A percentile compares a stretch with the other conserved stretches of the same genome.
Evolutionary conservation across 169 alveolate genomes (phyloP).

Genomic region (Cystoisospora suis): DNA sequence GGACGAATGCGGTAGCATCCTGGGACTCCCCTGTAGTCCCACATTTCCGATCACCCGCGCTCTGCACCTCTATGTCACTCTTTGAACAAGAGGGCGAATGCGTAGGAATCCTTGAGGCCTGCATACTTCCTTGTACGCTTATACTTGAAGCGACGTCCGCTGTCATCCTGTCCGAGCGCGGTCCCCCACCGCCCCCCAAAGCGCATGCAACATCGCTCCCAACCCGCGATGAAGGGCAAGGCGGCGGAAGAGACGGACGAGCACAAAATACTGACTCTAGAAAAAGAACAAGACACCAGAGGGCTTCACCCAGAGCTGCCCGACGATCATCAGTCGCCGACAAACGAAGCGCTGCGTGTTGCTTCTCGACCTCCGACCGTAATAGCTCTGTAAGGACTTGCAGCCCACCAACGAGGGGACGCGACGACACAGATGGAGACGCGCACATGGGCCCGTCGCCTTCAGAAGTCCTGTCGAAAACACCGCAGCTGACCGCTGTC

Average conservation of each 20-base stretch:
- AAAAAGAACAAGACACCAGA: slow-evolving; percentile 20
- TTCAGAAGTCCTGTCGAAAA: not conserved
- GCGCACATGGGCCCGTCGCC: not conserved
- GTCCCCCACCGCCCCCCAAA: too few relatives aligned
- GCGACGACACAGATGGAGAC: not conserved
- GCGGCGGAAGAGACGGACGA: not conserved
- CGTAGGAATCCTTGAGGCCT: too few relatives aligned
- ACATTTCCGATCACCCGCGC: not conserved
- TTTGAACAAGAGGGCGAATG: too few relatives aligned
- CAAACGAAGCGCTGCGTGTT: not conserved
- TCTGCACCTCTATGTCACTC: not conserved
- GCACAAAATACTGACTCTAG: not conserved
- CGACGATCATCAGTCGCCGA: slow-evolving; percentile 8
- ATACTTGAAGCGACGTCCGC: not conserved
- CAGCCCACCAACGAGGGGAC: not conserved
- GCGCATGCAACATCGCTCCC: too few relatives aligned
- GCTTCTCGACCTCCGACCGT: slow-evolving; percentile 2
- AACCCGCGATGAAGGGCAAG: too few relatives aligned
- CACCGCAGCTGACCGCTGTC: not conserved
- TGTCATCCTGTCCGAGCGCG: too few relatives aligned
- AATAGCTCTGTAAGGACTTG: not conserved
- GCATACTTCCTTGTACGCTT: too few relatives aligned
- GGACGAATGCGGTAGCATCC: not conserved
- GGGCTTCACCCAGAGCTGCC: not conserved
- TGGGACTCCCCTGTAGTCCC: not conserved